Evolutionary conservation across 352 stramenopile species (phyloP).

Genomic region (Pythium graminicola): DNA sequence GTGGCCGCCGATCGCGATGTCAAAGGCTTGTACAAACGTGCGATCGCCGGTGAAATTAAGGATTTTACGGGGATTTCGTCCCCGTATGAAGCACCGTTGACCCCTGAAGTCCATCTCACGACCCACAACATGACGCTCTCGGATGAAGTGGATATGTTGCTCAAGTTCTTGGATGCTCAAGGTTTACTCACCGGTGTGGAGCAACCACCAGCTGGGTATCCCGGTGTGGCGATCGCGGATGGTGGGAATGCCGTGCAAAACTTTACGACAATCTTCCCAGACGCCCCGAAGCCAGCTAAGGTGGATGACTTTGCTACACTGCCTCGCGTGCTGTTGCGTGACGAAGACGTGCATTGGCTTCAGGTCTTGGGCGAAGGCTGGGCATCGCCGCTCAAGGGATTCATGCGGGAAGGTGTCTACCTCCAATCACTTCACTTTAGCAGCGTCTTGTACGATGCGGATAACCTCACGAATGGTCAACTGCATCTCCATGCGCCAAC

Average conservation of each 20-base stretch:
- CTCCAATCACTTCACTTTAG: slow-evolving; percentile 97
- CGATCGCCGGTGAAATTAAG: slow-evolving; percentile 94
- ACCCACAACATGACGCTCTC: slow-evolving; percentile 94
- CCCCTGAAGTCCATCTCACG: slow-evolving; percentile 93
- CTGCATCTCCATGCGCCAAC: slow-evolving; percentile 81
- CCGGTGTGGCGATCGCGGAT: slow-evolving; percentile 84
- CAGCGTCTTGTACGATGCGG: slow-evolving; percentile 93
- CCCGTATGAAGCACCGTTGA: slow-evolving; percentile 94
- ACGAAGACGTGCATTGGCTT: slow-evolving; percentile 98
- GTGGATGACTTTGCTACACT: slow-evolving; percentile 41
- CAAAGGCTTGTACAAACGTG: slow-evolving; percentile 94
- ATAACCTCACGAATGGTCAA: slow-evolving; percentile 90
- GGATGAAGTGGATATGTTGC: slow-evolving; percentile 58
- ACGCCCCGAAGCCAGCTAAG: slow-evolving; percentile 23
- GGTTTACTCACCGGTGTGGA: slow-evolving; percentile 61
- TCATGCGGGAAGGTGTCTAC: slow-evolving; percentile 97
- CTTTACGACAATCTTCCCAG: slow-evolving; percentile 57
- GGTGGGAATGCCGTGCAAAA: slow-evolving; percentile 61
- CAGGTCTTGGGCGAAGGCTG: slow-evolving; percentile 97
- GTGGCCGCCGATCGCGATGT: slow-evolving; percentile 96
- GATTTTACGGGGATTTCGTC: slow-evolving; percentile 98
- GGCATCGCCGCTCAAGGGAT: slow-evolving; percentile 93
- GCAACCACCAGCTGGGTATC: slow-evolving; percentile 47
- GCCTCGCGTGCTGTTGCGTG: slow-evolving; percentile 91
- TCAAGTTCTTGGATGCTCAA: slow-evolving; percentile 50